Conservation (phyloP, 129 eudicot species). For the Gnaphalium uliginosum region DNA sequence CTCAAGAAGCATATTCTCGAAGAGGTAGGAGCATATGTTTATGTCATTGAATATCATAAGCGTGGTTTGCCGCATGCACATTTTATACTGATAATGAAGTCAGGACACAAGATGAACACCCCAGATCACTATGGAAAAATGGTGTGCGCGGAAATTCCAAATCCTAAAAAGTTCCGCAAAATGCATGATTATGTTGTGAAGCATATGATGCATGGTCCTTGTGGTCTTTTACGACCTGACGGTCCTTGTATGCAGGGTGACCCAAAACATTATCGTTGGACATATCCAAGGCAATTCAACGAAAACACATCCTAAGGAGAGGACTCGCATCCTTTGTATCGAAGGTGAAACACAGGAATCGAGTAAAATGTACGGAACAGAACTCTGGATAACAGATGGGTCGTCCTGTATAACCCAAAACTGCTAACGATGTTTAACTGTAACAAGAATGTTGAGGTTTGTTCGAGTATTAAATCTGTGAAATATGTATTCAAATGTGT, state of each 20-base stretch:
- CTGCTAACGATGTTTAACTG: too few species aligned
- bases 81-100: too few species aligned
- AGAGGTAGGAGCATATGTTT: too few species aligned
- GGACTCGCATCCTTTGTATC: not conserved
- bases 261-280: conserved; percentile 10
- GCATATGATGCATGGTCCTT: conserved; percentile 43
- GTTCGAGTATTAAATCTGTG: too few species aligned
- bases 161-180: not conserved
- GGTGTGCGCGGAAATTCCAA: not conserved
- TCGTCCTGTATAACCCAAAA: too few species aligned
- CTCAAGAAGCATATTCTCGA: too few species aligned
- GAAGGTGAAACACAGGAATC: too few species aligned
- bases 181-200: conserved; percentile 17
- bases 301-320: conserved; percentile 12
- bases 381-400: too few species aligned
- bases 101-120: not conserved
- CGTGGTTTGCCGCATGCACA: too few species aligned
- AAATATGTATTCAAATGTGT: too few species aligned
- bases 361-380: not conserved
- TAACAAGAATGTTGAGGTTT: too few species aligned
- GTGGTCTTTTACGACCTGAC: not conserved
- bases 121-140: not conserved
- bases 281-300: conserved; percentile 13
- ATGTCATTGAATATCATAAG: too few species aligned
- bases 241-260: conserved; percentile 26